These are phyloP conservation scores for Schizophyllum amplum DNA, from an alignment of 1,284 basidiomycete species.

Conservation along the genomic window DNA sequence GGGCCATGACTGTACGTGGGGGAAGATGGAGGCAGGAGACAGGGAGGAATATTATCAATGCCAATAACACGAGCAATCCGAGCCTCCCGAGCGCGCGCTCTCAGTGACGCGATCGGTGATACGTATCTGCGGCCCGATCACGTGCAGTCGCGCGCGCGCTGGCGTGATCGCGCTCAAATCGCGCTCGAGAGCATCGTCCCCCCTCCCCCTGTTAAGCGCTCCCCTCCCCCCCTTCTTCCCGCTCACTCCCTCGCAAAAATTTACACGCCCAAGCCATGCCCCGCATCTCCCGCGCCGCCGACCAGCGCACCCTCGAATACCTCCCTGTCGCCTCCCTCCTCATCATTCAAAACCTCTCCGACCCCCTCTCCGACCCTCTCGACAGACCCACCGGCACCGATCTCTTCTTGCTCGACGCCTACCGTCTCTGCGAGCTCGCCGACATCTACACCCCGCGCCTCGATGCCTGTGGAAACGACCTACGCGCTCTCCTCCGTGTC, in stretches of 20 bases:
- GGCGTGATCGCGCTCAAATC: background rate
- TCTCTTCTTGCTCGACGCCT: no score
- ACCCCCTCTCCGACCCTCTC: no score
- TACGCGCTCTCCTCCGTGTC: background rate
- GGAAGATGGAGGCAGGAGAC: background rate
- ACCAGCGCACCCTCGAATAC: background rate
- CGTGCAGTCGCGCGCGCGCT: background rate
- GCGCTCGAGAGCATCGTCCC: background rate
- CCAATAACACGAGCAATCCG: background rate
- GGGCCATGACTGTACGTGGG: background rate
- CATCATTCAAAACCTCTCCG: no score
- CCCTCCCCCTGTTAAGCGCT: background rate
- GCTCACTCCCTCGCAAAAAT: background rate
- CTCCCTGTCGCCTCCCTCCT: background rate
- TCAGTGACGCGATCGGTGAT: background rate
- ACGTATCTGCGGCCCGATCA: no score
- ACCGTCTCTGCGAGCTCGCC: no score
- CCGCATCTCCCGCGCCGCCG: no score
- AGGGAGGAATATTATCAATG: background rate
- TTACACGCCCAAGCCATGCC: background rate
- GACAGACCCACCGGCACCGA: no score
- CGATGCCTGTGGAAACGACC: background rate
- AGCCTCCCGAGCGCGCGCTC: background rate
- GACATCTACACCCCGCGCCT: background rate
- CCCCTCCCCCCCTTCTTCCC: background rate